phyloP scores from a whole-genome alignment of 2,329 filamentous ascomycete species.

The Coniochaeta hoffmannii region DNA sequence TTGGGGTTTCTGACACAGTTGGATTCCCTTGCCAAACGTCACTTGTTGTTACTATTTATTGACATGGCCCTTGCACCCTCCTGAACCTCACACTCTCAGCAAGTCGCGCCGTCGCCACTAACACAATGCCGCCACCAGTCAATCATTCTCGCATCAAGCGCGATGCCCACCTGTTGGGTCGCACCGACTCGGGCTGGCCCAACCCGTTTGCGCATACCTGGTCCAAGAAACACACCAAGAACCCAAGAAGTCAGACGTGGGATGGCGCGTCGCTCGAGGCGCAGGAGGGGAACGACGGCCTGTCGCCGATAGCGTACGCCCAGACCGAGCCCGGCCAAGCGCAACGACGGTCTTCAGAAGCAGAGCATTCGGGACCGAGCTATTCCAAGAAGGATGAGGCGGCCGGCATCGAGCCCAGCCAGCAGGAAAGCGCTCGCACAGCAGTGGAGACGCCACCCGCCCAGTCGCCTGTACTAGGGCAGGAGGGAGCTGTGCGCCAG shows the following conservation, averaged over 20 bases:
- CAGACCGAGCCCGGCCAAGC: conserved; percentile 19
- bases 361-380: not conserved
- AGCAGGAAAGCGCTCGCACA: not conserved
- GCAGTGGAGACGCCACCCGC: not conserved
- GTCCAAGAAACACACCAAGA: conserved; percentile 17
- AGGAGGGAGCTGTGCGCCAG: conserved; percentile 5
- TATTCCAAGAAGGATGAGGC: not conserved
- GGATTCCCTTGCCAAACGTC: not conserved
- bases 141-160: conserved; percentile 38
- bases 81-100: not conserved
- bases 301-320: conserved; percentile 25
- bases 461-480: not conserved
- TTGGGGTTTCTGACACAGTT: not conserved
- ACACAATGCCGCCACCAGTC: conserved; percentile 26
- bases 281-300: conserved; percentile 10
- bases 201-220: conserved; percentile 38
- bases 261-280: conserved; percentile 21
- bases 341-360: not conserved
- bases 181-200: conserved; percentile 28
- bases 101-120: conserved; percentile 1
- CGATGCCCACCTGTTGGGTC: conserved; percentile 33
- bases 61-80: not conserved
- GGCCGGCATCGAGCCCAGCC: not conserved
- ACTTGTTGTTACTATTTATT: not conserved
- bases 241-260: conserved; percentile 25